A percentile compares a stretch with the other conserved stretches of the same genome.
Conservation (phyloP, 2,329 filamentous ascomycete species). For the Cercospora sp. region DNA sequence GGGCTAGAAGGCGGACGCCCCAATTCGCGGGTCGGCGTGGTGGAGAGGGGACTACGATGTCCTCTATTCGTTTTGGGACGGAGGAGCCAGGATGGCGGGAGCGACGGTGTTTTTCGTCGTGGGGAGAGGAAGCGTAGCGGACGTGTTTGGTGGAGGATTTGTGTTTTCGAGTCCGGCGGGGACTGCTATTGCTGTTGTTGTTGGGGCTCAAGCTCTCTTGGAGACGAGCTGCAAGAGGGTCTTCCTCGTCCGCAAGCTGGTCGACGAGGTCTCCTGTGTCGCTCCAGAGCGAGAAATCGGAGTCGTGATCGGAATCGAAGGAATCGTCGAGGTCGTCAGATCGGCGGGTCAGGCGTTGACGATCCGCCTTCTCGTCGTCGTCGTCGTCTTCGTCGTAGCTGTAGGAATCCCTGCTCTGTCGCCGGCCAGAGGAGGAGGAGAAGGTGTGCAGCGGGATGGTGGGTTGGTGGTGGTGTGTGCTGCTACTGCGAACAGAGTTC, state of each 20-base stretch:
- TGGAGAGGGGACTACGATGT: constrained; percentile 77
- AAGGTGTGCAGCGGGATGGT: constrained; percentile 80
- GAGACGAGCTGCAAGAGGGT: constrained; percentile 73
- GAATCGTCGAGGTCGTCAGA: constrained; percentile 21
- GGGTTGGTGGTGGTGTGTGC: constrained; percentile 7
- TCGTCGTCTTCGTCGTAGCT: constrained; percentile 49
- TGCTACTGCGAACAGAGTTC: constrained; percentile 8
- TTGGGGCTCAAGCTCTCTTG: constrained; percentile 65
- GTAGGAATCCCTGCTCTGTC: constrained; percentile 43
- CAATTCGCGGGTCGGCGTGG: constrained; percentile 62
- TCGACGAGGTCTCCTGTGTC: constrained; percentile 94
- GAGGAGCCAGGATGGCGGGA: constrained; percentile 20
- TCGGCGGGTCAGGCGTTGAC: constrained; percentile 48
- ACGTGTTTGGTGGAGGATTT: constrained; percentile 57
- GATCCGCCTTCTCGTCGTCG: constrained; percentile 33
- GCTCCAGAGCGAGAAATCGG: constrained; percentile 81
- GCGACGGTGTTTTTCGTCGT: constrained; percentile 40
- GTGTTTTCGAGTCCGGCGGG: constrained; percentile 19
- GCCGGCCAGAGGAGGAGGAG: constrained; percentile 45
- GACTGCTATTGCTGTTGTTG: constrained; percentile 48
- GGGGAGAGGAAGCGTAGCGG: constrained; percentile 58
- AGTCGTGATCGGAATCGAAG: constrained; percentile 39
- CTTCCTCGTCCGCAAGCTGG: constrained; percentile 79
- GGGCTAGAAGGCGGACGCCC: constrained; percentile 69
- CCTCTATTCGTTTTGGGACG: constrained; percentile 63